Conservation (phyloP, 805 yeast genomes). For the Kluyveromyces nonfermentans region DNA sequence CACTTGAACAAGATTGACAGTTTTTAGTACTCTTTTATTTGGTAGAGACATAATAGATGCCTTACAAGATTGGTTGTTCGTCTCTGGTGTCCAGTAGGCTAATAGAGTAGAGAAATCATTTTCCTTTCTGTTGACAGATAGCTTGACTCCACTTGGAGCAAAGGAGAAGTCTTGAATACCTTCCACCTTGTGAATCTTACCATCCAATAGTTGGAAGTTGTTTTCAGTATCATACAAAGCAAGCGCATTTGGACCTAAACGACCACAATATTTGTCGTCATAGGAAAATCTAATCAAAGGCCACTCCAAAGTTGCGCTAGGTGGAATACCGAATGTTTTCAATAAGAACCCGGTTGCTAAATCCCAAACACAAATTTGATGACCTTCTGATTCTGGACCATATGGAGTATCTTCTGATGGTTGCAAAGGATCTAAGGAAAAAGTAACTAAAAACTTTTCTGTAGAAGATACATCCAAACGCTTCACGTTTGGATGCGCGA, state of each 20-base stretch:
- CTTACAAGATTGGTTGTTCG: constrained; percentile 85
- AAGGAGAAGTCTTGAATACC: constrained; percentile 88
- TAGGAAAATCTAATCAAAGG: constrained; percentile 94
- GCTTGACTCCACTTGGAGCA: constrained; percentile 79
- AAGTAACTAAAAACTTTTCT: constrained; percentile 82
- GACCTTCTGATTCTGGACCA: constrained; percentile 81
- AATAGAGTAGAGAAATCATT: constrained; percentile 56
- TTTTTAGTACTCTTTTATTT: constrained; percentile 71
- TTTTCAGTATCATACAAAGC: constrained; percentile 77
- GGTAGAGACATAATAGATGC: constrained; percentile 87
- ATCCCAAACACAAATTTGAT: constrained; percentile 91
- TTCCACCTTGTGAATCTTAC: constrained; percentile 72
- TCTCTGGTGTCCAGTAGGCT: constrained; percentile 96
- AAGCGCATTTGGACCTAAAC: constrained; percentile 87
- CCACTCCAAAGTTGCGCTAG: constrained; percentile 72
- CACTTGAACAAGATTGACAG: constrained; percentile 91
- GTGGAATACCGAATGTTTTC: constrained; percentile 83
- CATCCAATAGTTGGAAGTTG: constrained; percentile 72
- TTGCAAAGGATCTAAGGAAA: constrained; percentile 75
- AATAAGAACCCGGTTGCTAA: constrained; percentile 71
- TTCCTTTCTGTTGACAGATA: constrained; percentile 45
- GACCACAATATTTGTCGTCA: constrained; percentile 89
- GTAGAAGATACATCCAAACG: constrained; percentile 86
- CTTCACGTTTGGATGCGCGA: constrained; percentile 82
- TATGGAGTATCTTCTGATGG: constrained; percentile 68